Evolutionary conservation across 2,329 filamentous ascomycete species (phyloP), one percentile per base, ranked within the genome.

Genomic region (Claviceps pazoutovae): DNA sequence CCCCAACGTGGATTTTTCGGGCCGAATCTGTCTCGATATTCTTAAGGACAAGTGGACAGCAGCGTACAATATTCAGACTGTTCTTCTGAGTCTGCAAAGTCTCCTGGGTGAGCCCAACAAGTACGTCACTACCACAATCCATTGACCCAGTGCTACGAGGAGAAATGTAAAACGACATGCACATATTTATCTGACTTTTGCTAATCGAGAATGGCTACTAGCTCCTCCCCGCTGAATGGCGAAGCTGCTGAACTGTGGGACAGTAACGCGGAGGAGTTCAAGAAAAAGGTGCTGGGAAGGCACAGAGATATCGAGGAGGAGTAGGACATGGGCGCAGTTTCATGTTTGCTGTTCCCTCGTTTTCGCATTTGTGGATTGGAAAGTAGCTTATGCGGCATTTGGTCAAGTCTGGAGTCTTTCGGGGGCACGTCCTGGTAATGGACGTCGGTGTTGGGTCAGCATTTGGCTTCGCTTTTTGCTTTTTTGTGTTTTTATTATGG

Each of bases 41-140:
- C 76, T 98, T 58, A 97, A 96, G 77, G 93, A 97, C 69, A 96
- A 96, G 74, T 98, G 93, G 93, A 95, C 89, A 54, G 89, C 93
- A 17, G 90, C 94, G 44, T 94, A 96, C 77, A 97, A 97, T 64
- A 89, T 95, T 56, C 88, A 94, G 68, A 95, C 86, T 46, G 88
- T 98, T 46, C 74, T 98, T 51, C 69, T 98, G 62, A 97, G 91
- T 61, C 71, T 98, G 69, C 93, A 98, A 71, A 96, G 90, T 69
- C 73, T 98, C 63, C 78, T 98, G 36, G 93, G 91, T 26, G 93
- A 98, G 71, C 93, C 93, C 38, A 98, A 98, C 73, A 98, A 98
- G 93, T 97, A 73, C 68, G 86, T 72, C 45, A 19, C 41, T 13
- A 2, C 8, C 30, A 34, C 30, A 4, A 11, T 34, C 11, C 26